Evolutionary conservation across 352 stramenopile genomes (phyloP).

Genomic region (Phytophthora meadii): DNA sequence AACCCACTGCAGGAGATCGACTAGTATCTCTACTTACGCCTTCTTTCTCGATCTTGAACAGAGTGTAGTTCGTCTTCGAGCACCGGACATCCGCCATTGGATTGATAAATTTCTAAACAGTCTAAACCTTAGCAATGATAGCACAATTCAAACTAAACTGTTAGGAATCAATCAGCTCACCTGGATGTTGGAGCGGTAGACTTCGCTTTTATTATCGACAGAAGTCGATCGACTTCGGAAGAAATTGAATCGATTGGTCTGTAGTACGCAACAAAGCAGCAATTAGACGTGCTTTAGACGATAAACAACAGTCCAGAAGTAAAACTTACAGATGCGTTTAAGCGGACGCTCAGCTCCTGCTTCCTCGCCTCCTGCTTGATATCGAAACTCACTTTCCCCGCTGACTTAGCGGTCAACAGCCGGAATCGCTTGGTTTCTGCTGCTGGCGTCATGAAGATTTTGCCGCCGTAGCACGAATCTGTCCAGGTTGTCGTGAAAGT

Average conservation of each 20-base stretch:
- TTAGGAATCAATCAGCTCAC: constrained; percentile 13
- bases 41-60: constrained; percentile 87
- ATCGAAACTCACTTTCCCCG: constrained; percentile 61
- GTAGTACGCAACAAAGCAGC: background rate
- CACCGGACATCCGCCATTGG: constrained; percentile 75
- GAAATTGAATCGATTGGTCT: constrained; percentile 57
- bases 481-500: constrained; percentile 66
- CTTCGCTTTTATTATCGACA: constrained; percentile 35
- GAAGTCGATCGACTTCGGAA: constrained; percentile 48
- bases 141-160: no score
- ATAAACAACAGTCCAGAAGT: background rate
- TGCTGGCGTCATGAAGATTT: constrained; percentile 59
- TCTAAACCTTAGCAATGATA: no score
- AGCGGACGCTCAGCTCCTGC: constrained; percentile 67
- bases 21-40: constrained; percentile 40
- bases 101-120: constrained; percentile 82
- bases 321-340: constrained; percentile 54
- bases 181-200: constrained; percentile 59
- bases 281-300: background rate
- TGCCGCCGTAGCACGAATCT: constrained; percentile 68
- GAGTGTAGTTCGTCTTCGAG: constrained; percentile 66
- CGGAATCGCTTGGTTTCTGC: constrained; percentile 61
- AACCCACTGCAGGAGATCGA: no score
- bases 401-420: constrained; percentile 53
- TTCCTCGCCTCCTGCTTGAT: constrained; percentile 81